Base-by-base conservation (phyloP, 2,329 filamentous ascomycete genomes). In the Aureobasidium zeae region DNA sequence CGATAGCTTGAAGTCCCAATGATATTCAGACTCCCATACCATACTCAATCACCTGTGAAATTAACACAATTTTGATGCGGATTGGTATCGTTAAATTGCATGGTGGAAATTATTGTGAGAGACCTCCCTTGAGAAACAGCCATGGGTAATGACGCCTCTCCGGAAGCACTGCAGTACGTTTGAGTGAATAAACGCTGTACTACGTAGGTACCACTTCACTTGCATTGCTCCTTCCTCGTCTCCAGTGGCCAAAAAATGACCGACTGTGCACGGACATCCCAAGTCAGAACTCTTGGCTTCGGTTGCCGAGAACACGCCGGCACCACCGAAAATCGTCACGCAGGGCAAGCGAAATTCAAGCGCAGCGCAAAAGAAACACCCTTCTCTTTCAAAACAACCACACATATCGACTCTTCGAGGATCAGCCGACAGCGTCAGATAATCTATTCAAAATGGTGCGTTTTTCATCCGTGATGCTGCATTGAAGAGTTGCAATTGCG, bases 401-500 rank as follows among this genome's bases (percentile, higher is more conserved):
- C 36, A 49, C 26, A 36, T 39, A 46, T 35, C 36, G 17, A 45
- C 58, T 65, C 63, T 66, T 66, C 63, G 61, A 66, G 63, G 63
- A 66, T 63, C 47, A 62, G 52, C 60, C 62, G 63, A 63, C 63
- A 62, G 55, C 48, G 41, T 47, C 33, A 22, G 51, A 57, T 56
- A 51, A 33, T 37, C 37, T 49, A 55, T 22, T 55, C 59, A 66
- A 57, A 57, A 66, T 66, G 63, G 63, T 66, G 63, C 38, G 55
- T 30, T 12, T 5, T 13, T 25, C n/a, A 11, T 25, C 10, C 29
- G n/a, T 5, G 17, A 9, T 12, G 17, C 16, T 19, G 2, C 13
- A 35, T 19, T 13, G 9, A 20, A 38, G 11, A 25, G 22, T 25
- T 38, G 29, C 28, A 24, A 29, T 7, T 21, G 16, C 24, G 15